Percentiles rank a stretch among this genome's conserved stretches.
These are phyloP conservation scores for Aurinia saxatilis DNA, from an alignment of 345 rosid species.

Conservation along the genomic window DNA sequence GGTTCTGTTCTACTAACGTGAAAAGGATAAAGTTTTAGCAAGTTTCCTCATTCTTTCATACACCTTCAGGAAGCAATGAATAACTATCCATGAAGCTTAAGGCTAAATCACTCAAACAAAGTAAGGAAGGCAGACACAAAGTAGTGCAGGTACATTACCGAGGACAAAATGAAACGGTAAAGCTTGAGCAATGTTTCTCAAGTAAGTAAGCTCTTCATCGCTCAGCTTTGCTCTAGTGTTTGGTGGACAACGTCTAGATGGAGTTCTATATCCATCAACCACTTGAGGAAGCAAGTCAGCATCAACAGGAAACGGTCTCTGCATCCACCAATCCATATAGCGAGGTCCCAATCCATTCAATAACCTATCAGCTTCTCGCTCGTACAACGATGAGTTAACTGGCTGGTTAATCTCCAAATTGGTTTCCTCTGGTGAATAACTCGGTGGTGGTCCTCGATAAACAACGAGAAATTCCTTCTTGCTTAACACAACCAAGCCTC, in stretches of 20 bases:
- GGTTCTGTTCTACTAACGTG: background rate
- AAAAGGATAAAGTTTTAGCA: background rate
- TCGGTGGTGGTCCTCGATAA: slow-evolving; percentile 39
- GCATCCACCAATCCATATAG: slow-evolving; percentile 90
- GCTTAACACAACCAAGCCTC: slow-evolving; percentile 75
- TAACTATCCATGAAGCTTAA: background rate
- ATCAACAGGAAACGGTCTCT: slow-evolving; percentile 81
- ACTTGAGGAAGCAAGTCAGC: slow-evolving; percentile 72
- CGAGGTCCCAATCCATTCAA: slow-evolving; percentile 84
- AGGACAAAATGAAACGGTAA: slow-evolving; percentile 82
- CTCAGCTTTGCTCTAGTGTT: slow-evolving; percentile 42
- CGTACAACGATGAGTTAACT: slow-evolving; percentile 54
- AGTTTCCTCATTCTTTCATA: background rate
- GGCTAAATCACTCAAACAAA: background rate
- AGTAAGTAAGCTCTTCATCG: slow-evolving; percentile 56
- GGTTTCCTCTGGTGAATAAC: background rate
- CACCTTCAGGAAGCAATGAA: background rate
- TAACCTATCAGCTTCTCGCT: slow-evolving; percentile 80
- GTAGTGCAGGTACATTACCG: slow-evolving; percentile 33
- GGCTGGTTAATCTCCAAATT: slow-evolving; percentile 26
- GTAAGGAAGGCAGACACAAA: background rate
- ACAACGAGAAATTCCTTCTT: slow-evolving; percentile 50
- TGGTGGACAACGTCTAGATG: slow-evolving; percentile 60
- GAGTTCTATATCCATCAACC: slow-evolving; percentile 62
- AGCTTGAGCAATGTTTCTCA: slow-evolving; percentile 67